Evolutionary conservation across 163 green algal genomes (phyloP), one percentile per base, ranked within the genome.

Genomic region (Scenedesmus sp.): DNA sequence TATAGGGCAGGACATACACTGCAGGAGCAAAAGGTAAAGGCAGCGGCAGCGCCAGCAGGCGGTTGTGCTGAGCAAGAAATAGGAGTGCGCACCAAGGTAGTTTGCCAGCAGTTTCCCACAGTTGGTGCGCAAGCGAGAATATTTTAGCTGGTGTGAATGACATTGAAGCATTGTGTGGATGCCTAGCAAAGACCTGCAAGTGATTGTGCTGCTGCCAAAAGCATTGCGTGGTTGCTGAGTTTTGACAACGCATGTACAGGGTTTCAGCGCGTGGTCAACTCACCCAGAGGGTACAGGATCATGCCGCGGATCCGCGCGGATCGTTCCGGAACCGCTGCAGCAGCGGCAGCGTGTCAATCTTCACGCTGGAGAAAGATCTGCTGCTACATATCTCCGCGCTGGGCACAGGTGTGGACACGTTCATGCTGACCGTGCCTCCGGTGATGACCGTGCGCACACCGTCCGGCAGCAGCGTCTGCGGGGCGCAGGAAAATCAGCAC

Each of bases 1-100:
- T 67, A n/a, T 73, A 87, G 2, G 82, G 82, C 52, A 87, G 59
- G 46, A 87, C 82, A 70, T 87, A 89, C 82, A 87, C 82, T 87
- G 82, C 55, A 67, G 82, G 16, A 8, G 8, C 59, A 8, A 70
- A 70, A n/a, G 79, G n/a, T n/a, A n/a, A 56, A 64, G 59, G 76
- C 12, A 23, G 54, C 76, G 54, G n/a, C 2, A 54, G 6, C 6
- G 16, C 9, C 5, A 46, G 54, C 16, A 13, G 12, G 9, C 20
- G 59, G 6, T 64, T 64, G 59, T 8, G 8, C 6, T 5, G 5
- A 64, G 59, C 59, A 64, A 8, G 6, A 5, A 64, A 5, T 13
- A 64, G 59, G 8, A 13, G 59, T 64, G 59, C 8, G 59, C 59
- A 64, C 59, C 8, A 64, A 13, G 59, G 59, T 64, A 8, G 6